A percentile compares a stretch with the other conserved stretches of the same genome.
Conservation (phyloP, 352 stramenopile genomes). For the Peronospora destructor region DNA sequence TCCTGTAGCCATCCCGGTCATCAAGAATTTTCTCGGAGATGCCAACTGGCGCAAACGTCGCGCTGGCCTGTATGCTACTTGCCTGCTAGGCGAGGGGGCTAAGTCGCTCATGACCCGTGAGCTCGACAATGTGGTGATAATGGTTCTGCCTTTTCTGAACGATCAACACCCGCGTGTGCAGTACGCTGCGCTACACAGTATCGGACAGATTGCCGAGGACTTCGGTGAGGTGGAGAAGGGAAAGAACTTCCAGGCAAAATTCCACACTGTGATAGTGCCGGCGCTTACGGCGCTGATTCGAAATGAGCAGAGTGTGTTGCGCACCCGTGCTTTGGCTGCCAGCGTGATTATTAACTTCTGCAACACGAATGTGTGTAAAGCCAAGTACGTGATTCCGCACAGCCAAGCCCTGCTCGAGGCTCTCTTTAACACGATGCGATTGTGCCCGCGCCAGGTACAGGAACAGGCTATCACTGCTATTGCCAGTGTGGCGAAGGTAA, state of each 20-base stretch:
- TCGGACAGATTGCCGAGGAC: slow-evolving; percentile 78
- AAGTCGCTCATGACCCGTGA: slow-evolving; percentile 77
- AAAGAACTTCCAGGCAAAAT: slow-evolving; percentile 86
- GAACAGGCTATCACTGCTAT: slow-evolving; percentile 85
- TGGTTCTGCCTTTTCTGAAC: slow-evolving; percentile 61
- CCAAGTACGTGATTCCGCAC: slow-evolving; percentile 64
- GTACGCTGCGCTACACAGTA: slow-evolving; percentile 77
- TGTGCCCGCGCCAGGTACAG: slow-evolving; percentile 74
- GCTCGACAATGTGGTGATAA: slow-evolving; percentile 64
- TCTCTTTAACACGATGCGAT: slow-evolving; percentile 74
- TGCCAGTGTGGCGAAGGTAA: slow-evolving; percentile 78
- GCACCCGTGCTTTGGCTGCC: slow-evolving; percentile 66
- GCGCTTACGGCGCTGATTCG: slow-evolving; percentile 58
- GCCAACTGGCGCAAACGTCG: slow-evolving; percentile 72
- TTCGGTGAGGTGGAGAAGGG: slow-evolving; percentile 78
- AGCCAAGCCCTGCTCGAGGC: slow-evolving; percentile 61
- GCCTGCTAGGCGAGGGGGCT: slow-evolving; percentile 65
- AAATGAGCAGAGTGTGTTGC: slow-evolving; percentile 56
- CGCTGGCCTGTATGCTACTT: slow-evolving; percentile 70
- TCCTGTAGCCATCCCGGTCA: slow-evolving; percentile 67
- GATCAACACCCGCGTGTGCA: slow-evolving; percentile 73
- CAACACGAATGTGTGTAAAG: slow-evolving; percentile 79
- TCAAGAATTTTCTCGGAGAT: slow-evolving; percentile 55
- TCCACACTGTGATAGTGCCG: slow-evolving; percentile 57
- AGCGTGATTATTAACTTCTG: slow-evolving; percentile 84